Conservation (phyloP, 176 grass and related monocot species). For the Hordeum vulgare region MorexV3_pseudomolecules_assembly NC_058522.1:488684349-488684848, state of each 20-base stretch:
- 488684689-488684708: background rate
- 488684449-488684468: background rate
- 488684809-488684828: background rate
- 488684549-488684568: slow-evolving; percentile 7
- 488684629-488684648: background rate
- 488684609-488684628: background rate
- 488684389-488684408: background rate
- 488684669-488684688: background rate
- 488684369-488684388: background rate
- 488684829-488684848: background rate
- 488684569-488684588: background rate
- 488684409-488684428: background rate
- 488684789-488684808: background rate
- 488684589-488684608: background rate
- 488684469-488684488: background rate
- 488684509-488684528: too few relatives aligned
- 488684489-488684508: slow-evolving; percentile 1
- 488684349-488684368: background rate
- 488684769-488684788: background rate
- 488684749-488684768: background rate
- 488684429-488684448: background rate
- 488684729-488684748: background rate
- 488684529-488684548: background rate
- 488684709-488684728: background rate
- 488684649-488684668: background rate